Base-by-base conservation (phyloP, 2,329 filamentous ascomycete genomes). In the Aspergillus fischeri region DNA sequence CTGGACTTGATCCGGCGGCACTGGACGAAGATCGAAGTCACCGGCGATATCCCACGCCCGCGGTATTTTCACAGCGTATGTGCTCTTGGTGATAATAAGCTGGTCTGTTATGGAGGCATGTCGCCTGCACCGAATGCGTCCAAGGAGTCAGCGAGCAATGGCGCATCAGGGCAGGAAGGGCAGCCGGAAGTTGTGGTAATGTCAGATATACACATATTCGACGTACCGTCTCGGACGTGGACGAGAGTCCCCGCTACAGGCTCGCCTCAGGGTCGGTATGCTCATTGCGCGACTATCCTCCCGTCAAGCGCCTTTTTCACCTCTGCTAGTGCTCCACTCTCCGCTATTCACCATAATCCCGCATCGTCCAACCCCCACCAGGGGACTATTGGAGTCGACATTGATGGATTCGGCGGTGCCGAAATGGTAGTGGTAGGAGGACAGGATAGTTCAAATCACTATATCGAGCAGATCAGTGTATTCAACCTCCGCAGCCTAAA, bases 81-180 rank as follows among this genome's bases (percentile, higher is more conserved):
- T 72, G 84, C 91, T 1, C 78, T 99, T 2, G 94, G 94, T 24
- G 94, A 97, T 71, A 93, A 91, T 2, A 99, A 97, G 74, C 82
- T 99, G 73, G 93, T 99, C 3, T 97, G 93, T 75, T 99, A 97
- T 74, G 94, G 94, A 57, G 94, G 94, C 65, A 99, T 99, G 94
- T 97, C 93, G 9, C 92, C 93, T 1, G 84, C 86, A 10, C 78
- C 81, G 6, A 81, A 70, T 44, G 68, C 78, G 14, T 73, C 65
- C 45, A 76, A 77, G 55, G 78, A 81, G 48, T 73, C 81, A 3
- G 55, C 62, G n/a, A 66, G 60, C 38, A 60, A 75, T 24, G 73
- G 75, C 17, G 67, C 76, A 3, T 62, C 63, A 42, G 70, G 70
- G 0, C 74, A 79, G 57, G 89, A 92, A 61, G 79, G 86, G 54